Percentiles rank a stretch among this genome's conserved stretches.
Evolutionary conservation across 2,329 filamentous ascomycete species (phyloP).

Genomic region (Leptographium galeiforme): DNA sequence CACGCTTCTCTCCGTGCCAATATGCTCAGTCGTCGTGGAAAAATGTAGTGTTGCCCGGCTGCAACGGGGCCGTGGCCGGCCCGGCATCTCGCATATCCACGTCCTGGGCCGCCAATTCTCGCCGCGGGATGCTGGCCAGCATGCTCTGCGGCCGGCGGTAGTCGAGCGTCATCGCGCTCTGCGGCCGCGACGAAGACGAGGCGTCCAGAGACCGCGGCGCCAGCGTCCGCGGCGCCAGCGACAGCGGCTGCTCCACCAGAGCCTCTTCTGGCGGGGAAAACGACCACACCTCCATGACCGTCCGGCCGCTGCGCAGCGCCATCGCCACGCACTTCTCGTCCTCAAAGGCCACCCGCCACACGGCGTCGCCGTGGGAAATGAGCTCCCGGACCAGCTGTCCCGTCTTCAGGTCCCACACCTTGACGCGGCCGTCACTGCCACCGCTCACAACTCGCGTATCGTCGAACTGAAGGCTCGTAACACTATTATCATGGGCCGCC

Average conservation of each 20-base stretch:
- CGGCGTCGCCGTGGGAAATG: conserved; percentile 80
- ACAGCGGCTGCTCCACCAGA: conserved; percentile 38
- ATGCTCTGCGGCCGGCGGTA: conserved; percentile 22
- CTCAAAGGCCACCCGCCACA: conserved; percentile 96
- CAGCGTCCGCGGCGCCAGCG: conserved; percentile 31
- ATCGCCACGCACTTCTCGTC: conserved; percentile 97
- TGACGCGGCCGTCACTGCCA: conserved; percentile 92
- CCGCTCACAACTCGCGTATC: conserved; percentile 91
- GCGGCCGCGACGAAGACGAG: conserved; percentile 20
- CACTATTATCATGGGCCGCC: conserved; percentile 94
- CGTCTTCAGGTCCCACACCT: conserved; percentile 93
- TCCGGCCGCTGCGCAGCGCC: conserved; percentile 70
- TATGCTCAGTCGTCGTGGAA: conserved; percentile 27
- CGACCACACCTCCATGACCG: conserved; percentile 98
- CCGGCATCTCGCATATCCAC: conserved; percentile 44
- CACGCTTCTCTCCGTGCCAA: background rate
- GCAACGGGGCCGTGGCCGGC: conserved; percentile 39
- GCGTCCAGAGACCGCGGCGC: conserved; percentile 19
- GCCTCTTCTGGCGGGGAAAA: conserved; percentile 76
- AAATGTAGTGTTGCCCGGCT: conserved; percentile 32
- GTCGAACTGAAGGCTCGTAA: conserved; percentile 94
- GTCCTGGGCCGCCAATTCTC: conserved; percentile 27
- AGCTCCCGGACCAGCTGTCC: conserved; percentile 84
- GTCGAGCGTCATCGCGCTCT: conserved; percentile 36
- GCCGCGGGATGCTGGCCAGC: conserved; percentile 19